phyloP scores from a whole-genome alignment of 2,329 filamentous ascomycete species.

The Graphilbum ipis-grandicollis region DNA sequence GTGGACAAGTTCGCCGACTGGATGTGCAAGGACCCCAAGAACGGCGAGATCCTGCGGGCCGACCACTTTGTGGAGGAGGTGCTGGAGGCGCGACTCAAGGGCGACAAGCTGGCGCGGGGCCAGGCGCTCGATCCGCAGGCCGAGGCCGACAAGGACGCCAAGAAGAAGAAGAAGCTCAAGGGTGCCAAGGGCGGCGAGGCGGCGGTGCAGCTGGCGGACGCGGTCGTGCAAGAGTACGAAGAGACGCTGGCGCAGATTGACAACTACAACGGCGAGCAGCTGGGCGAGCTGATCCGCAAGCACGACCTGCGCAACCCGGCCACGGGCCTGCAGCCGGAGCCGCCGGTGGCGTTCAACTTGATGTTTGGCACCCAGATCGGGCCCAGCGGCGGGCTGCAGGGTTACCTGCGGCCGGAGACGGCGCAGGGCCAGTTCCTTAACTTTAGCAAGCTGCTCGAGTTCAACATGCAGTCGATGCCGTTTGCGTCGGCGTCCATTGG shows the following conservation, averaged over 20 bases:
- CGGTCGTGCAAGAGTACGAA: slow-evolving; percentile 75
- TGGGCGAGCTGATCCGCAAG: slow-evolving; percentile 77
- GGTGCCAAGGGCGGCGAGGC: slow-evolving; percentile 59
- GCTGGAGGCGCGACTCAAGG: slow-evolving; percentile 71
- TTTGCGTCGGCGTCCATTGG: slow-evolving; percentile 95
- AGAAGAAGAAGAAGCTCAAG: slow-evolving; percentile 77
- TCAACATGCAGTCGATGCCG: slow-evolving; percentile 88
- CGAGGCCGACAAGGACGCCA: slow-evolving; percentile 15
- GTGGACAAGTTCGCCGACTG: slow-evolving; percentile 97
- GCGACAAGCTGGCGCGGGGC: slow-evolving; percentile 82
- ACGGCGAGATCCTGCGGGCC: slow-evolving; percentile 86
- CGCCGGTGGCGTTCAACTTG: slow-evolving; percentile 86
- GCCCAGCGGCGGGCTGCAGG: slow-evolving; percentile 66
- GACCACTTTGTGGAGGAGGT: slow-evolving; percentile 95
- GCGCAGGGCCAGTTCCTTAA: slow-evolving; percentile 97
- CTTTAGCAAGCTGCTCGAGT: slow-evolving; percentile 83
- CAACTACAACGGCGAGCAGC: slow-evolving; percentile 78
- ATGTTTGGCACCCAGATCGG: slow-evolving; percentile 98
- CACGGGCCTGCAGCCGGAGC: slow-evolving; percentile 57
- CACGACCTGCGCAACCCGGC: slow-evolving; percentile 79
- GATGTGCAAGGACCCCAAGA: slow-evolving; percentile 99
- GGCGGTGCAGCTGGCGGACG: slow-evolving; percentile 74
- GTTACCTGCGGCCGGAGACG: slow-evolving; percentile 83
- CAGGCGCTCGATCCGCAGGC: slow-evolving; percentile 48
- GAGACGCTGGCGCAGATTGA: slow-evolving; percentile 84